Base-by-base conservation (phyloP, 2,329 filamentous ascomycete genomes). In the Lasiodiplodia theobromae region DNA sequence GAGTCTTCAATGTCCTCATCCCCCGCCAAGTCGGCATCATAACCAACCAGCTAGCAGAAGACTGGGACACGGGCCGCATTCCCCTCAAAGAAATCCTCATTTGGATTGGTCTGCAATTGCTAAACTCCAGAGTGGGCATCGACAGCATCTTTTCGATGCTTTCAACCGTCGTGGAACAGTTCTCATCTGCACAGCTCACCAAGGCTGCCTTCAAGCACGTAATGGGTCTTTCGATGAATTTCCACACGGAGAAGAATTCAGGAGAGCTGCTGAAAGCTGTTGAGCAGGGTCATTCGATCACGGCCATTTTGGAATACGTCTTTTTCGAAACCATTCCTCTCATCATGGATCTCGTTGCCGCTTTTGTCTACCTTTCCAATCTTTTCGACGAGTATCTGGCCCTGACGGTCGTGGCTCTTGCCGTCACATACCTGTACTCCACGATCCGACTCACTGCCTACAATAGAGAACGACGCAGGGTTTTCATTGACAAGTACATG, bases 11-110 rank as follows among this genome's bases (percentile, higher is more conserved):
- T 73, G 83, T 97, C 16, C 81, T 96, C 52, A 88, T 93, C 38
- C 93, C 93, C n/a, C 87, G 91, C 23, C 92, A 96, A 75, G 87
- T 95, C 38, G 93, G 93, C 71, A 88, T 92, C 69, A 89, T 97
- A 71, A 90, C 92, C 71, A 88, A 96, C 74, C 87, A 87, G 70
- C 81, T 96, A 25, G 84, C 84, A 37, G 82, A 84, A 10, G 77
- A 74, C 44, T 83, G 85, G 52, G 79, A 82, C 53, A 82, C 75
- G 72, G 78, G 78, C 49, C 71, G 75, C 4, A 80, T 86, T 67
- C 85, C 88, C 3, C 88, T 85, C 85, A 77, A 80, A 67, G 82
- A 86, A 44, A 82, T 90, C 25, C 77, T 79, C 0, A 69, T 87
- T 0, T 90, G 86, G 80, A 78, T 85, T 16, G 67, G 58, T 7